Evolutionary conservation across 176 grass and related monocot species (phyloP), one percentile per base, ranked within the genome.

Genomic region (Aegilops umbellulata): DNA sequence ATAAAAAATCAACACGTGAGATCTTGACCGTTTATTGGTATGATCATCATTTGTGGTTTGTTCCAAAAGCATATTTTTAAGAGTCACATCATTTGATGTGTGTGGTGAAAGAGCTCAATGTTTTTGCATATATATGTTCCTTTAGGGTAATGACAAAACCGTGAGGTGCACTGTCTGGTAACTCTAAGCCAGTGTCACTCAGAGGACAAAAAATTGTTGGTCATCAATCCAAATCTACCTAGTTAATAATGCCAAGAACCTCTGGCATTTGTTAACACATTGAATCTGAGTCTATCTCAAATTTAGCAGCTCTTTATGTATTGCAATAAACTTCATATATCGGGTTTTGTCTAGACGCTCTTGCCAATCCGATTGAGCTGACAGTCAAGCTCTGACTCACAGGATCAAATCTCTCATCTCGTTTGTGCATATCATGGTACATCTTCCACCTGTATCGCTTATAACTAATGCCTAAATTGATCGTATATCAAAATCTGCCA

Each of bases 261-360:
- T 42, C 23, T 22, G 1, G 14, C 2, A 44, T 23, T 13, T 6
- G 2, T 20, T 58, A 58, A 58, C 20, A 22, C 8, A 4, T 22
- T 0, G 5, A 39, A 70, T 39, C 4, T 39, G 23, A 4, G 0
- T 11, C 0, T n/a, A 69, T 39, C 10, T 39, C 4, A 38, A 6
- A 38, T 38, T 70, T 38, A 12, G 10, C 20, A 20, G 4, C 8
- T n/a, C 4, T 70, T 70, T 8, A n/a, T 4, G 2, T n/a, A 22
- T 39, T 39, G 17, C 17, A 70, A 70, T 70, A 13, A 70, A 70
- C 19, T 22, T 22, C 55, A 58, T 58, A 22, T 22, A 20, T 23
- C 4, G 0, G 8, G 11, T 23, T 38, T 71, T n/a, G 8, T 6
- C 5, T 0, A 0, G 10, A 3, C 2, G 0, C 10, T 39, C 34